Conservation (phyloP, 371 early-diverging fungal genomes). For the Parasitella parasitica region DNA sequence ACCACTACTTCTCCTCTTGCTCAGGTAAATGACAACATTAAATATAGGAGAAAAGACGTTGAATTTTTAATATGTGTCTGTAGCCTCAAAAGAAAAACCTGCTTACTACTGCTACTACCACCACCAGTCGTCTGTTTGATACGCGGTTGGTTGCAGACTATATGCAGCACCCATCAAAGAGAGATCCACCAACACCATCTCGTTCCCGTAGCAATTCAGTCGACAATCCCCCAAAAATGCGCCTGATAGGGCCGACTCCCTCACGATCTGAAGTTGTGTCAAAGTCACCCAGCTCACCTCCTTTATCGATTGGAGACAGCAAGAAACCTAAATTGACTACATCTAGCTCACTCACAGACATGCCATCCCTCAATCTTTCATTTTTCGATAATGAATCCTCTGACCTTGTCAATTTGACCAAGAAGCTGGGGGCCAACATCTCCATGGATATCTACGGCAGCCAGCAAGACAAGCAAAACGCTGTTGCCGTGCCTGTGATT, state of each 20-base stretch:
- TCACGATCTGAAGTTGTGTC: constrained; percentile 24
- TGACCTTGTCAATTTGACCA: constrained; percentile 43
- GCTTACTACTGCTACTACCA: background rate
- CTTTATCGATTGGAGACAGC: constrained; percentile 12
- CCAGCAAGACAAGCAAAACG: constrained; percentile 9
- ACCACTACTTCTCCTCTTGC: background rate
- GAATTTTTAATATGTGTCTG: background rate
- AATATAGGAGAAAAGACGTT: background rate
- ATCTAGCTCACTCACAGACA: constrained; percentile 4
- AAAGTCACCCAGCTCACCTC: constrained; percentile 21
- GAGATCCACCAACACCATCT: constrained; percentile 31
- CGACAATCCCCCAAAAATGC: constrained; percentile 21
- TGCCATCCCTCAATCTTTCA: constrained; percentile 35
- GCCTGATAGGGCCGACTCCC: constrained; percentile 8
- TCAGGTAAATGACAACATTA: constrained; percentile 5
- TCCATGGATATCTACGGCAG: constrained; percentile 17
- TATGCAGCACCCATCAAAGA: background rate
- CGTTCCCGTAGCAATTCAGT: constrained; percentile 44
- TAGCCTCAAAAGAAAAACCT: background rate
- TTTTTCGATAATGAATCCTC: constrained; percentile 50
- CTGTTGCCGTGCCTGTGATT: constrained; percentile 3
- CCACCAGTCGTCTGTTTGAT: constrained; percentile 12
- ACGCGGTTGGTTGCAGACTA: constrained; percentile 9
- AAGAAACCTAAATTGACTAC: constrained; percentile 1
- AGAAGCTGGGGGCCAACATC: constrained; percentile 37